Evolutionary conservation across 768 basidiomycete genomes (phyloP).

Genomic region (Bullera alba): DNA sequence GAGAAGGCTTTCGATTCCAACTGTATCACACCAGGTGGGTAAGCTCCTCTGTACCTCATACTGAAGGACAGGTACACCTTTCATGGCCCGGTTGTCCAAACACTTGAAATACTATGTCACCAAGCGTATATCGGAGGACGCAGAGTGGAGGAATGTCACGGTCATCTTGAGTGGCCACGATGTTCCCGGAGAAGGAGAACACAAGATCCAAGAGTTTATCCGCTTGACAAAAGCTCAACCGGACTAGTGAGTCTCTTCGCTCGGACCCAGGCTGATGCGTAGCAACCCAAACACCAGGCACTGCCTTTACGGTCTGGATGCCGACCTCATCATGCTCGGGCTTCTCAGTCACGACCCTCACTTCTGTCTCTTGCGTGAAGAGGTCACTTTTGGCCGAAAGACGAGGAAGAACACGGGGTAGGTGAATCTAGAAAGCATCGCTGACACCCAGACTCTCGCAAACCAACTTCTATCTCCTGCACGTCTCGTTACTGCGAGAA

Average conservation of each 20-base stretch:
- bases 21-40: slow-evolving; percentile 91
- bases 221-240: slow-evolving; percentile 88
- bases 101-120: slow-evolving; percentile 94
- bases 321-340: slow-evolving; percentile 96
- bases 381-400: slow-evolving; percentile 92
- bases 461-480: slow-evolving; percentile 82
- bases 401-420: slow-evolving; percentile 64
- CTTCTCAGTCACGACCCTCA: slow-evolving; percentile 96
- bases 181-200: slow-evolving; percentile 94
- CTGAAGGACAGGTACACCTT: slow-evolving; percentile 64
- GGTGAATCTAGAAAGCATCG: slow-evolving; percentile 1
- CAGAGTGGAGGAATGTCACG: slow-evolving; percentile 85
- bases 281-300: slow-evolving; percentile 89
- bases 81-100: slow-evolving; percentile 86
- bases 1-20: slow-evolving; percentile 98
- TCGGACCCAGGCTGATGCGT: neutral
- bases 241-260: slow-evolving; percentile 53
- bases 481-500: slow-evolving; percentile 89
- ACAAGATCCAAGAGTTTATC: slow-evolving; percentile 99
- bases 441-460: slow-evolving; percentile 22
- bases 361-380: slow-evolving; percentile 93
- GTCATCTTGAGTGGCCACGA: slow-evolving; percentile 96
- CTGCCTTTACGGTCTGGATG: slow-evolving; percentile 96
- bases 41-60: neutral
- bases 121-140: slow-evolving; percentile 96